A percentile compares a stretch with the other conserved stretches of the same genome.
Conservation (phyloP, 139 green algal species). For the Tetradesmus lagerheimii region DNA sequence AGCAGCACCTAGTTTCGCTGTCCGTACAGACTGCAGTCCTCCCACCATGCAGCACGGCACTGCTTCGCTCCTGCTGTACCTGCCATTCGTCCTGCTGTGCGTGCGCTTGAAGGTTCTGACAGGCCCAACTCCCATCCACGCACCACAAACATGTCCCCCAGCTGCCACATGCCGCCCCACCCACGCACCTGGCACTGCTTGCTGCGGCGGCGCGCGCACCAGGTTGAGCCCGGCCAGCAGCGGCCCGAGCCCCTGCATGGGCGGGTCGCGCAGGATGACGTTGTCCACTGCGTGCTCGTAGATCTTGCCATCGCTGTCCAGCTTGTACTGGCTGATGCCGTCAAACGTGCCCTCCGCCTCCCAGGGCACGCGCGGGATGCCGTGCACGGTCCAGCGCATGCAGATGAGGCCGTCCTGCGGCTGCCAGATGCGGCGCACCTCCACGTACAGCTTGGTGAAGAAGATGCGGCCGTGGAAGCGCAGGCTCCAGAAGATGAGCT, state of each 20-base stretch:
- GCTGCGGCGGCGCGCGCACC: conserved; percentile 51
- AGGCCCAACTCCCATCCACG: too few species aligned
- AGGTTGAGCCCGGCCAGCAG: conserved; percentile 69
- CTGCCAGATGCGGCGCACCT: conserved; percentile 94
- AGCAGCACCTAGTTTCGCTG: too few species aligned
- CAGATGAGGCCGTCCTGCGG: conserved; percentile 86
- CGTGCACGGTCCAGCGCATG: conserved; percentile 90
- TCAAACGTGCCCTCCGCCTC: conserved; percentile 91
- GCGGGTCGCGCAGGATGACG: conserved; percentile 83
- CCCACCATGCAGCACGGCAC: too few species aligned
- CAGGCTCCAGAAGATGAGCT: conserved; percentile 92
- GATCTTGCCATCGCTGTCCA: conserved; percentile 84
- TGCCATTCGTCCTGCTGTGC: too few species aligned
- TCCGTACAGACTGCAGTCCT: too few species aligned
- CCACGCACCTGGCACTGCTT: conserved; percentile 49
- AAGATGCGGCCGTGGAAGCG: conserved; percentile 92
- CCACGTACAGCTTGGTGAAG: conserved; percentile 87
- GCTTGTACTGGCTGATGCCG: conserved; percentile 92
- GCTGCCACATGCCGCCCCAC: too few species aligned
- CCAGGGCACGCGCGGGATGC: conserved; percentile 89
- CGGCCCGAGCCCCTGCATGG: conserved; percentile 54
- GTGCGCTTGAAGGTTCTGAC: too few species aligned
- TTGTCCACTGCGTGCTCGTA: conserved; percentile 92
- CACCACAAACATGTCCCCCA: not conserved
- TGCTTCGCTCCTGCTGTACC: too few species aligned